Evolutionary conservation across 805 yeast species (phyloP), one percentile per base, ranked within the genome.

Genomic region (Phaffomyces thermotolerans): DNA sequence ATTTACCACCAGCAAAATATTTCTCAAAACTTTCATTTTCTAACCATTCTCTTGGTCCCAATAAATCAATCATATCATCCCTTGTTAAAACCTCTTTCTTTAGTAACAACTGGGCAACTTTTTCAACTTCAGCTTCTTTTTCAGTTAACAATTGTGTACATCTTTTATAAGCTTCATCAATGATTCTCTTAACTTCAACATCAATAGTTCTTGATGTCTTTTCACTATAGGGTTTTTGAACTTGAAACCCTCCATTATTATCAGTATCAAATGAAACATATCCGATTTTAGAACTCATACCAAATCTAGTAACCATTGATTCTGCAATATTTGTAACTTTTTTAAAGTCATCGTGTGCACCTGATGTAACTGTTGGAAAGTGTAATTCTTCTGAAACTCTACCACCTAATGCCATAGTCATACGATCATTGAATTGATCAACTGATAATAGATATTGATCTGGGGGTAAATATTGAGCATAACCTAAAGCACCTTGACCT

Each of bases 341-440:
- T 64, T 87, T 86, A 70, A 90, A 89, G 64, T 90, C 97, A 62
- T 89, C 96, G 36, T 84, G 78, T 0, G 95, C 96, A 47, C 97
- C 97, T 49, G 89, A 80, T 3, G 96, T 90, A 6, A 90, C 96
- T 1, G 89, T 76, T 36, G 76, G 76, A 62, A 89, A 90, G 63
- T 89, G 91, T 34, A 90, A 60, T 64, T 90, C 96, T 65, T 90
- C 97, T 46, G 90, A 79, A 4, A 87, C 95, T 56, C 96, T 73
- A 9, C 97, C 97, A 47, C 96, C 97, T 30, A 90, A 67, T 0
- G 96, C 81, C 91, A 90, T 90, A n/a, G 84, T 79, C 89, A 90
- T 89, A 51, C 95, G 72, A 63, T 90, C 91, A 52, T 65, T 64
- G 55, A 84, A 77, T 60, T 90, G 93, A 56, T 82, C 81, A 38